A percentile compares a stretch with the other conserved stretches of the same genome.
Evolutionary conservation across 179 eudicot species (phyloP).

Genomic region (Heliamphora pulchella): DNA sequence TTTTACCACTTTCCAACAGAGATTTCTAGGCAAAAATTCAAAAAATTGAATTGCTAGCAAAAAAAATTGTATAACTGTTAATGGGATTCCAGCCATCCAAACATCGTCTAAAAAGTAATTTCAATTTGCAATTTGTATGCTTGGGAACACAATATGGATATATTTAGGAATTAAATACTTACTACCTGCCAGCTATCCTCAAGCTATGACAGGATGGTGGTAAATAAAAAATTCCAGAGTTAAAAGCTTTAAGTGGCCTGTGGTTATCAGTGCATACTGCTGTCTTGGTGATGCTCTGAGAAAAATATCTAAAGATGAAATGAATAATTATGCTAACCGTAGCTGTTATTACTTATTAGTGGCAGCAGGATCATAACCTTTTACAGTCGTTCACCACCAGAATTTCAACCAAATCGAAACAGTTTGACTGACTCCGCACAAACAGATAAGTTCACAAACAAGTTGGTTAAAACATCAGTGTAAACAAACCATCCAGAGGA

Average conservation of each 20-base stretch:
- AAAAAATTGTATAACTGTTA: not conserved
- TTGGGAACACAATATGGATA: not conserved
- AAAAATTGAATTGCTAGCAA: not conserved
- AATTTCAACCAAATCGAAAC: not conserved
- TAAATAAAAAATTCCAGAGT: not conserved
- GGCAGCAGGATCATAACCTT: not conserved
- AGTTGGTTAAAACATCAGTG: not conserved
- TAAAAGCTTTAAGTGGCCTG: not conserved
- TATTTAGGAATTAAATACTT: not conserved
- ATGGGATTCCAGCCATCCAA: not conserved
- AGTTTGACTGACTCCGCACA: not conserved
- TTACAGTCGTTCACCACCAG: not conserved
- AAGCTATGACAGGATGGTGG: not conserved
- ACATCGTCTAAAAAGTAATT: not conserved
- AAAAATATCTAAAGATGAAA: not conserved
- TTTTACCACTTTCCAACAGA: not conserved
- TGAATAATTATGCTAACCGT: not conserved
- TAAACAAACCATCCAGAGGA: not conserved
- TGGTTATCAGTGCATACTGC: not conserved
- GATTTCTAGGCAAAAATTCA: not conserved
- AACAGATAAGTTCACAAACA: constrained; percentile 3
- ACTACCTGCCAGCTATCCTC: not conserved
- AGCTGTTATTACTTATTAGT: not conserved
- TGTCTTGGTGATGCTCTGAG: not conserved
- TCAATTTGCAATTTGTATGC: not conserved